Evolutionary conservation across 2,329 filamentous ascomycete genomes (phyloP), one percentile per base, ranked within the genome.

Genomic region (Fusarium beomiforme): DNA sequence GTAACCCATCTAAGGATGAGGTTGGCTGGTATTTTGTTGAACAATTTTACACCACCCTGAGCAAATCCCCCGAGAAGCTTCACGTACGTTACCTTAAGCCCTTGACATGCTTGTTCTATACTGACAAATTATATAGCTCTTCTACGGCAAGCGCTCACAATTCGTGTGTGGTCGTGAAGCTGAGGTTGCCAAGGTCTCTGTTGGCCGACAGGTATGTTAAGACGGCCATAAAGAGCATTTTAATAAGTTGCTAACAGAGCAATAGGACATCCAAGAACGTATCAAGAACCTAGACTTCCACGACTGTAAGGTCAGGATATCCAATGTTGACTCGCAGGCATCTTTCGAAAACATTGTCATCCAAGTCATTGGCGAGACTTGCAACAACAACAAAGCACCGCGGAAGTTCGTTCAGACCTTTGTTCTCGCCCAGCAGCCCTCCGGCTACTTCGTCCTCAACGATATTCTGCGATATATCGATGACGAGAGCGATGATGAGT

Each of bases 11-110:
- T 77, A 98, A 97, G 86, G 94, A 97, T 81, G 94, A 98, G 85
- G 94, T 99, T 75, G 96, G 94, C 83, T 99, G 96, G 96, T 98
- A 95, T 85, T 99, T 99, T 77, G 96, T 99, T 64, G 95, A 98
- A 88, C 94, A 97, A 83, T 99, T 98, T 87, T 99, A 99, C 85
- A 98, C 93, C 76, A 99, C 94, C 69, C 85, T 99, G 79, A 98
- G 95, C 90, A 95, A 95, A 84, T 93, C 87, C 74, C 95, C 96
- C 24, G 94, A 97, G 80, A 97, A 96, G 84, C 92, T 99, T 77
- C 95, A 94, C 80, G 89, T 91, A 83, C 78, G 89, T 83, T 42
- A 24, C 12, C 49, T 41, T 8, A 11, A 8, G 13, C 46, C 29
- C 10, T 46, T 58, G 5, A 56, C 14, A 19, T 9, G 19, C n/a